Percentiles rank a stretch among this genome's conserved stretches.
Conservation (phyloP, 495 filamentous ascomycete species). For the Tuber magnatum region DNA sequence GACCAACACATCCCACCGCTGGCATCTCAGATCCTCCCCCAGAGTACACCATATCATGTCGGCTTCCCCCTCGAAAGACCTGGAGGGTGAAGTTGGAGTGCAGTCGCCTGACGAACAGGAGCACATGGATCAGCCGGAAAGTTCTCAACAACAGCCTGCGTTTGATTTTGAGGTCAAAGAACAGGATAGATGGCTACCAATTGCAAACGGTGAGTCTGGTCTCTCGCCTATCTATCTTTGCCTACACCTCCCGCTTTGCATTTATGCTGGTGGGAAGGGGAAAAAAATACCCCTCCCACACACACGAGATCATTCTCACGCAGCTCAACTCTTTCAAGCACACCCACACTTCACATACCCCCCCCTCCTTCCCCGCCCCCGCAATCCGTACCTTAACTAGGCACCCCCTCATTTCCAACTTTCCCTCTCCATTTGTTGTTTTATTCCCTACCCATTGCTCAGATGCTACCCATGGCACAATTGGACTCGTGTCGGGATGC, state of each 20-base stretch:
- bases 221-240: constrained; percentile 50
- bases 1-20: constrained; percentile 34
- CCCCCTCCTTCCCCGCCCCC: constrained; percentile 25
- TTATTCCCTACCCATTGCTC: constrained; percentile 39
- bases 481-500: constrained; percentile 42
- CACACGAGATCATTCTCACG: not conserved
- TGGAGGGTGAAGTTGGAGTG: constrained; percentile 82
- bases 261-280: constrained; percentile 33
- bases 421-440: constrained; percentile 34
- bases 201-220: constrained; percentile 92
- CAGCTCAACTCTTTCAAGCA: not conserved
- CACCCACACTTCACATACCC: constrained; percentile 12
- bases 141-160: constrained; percentile 56
- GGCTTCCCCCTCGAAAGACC: constrained; percentile 84
- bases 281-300: not conserved
- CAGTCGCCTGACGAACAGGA: constrained; percentile 84
- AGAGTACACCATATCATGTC: constrained; percentile 75
- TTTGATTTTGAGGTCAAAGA: constrained; percentile 99
- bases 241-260: constrained; percentile 40
- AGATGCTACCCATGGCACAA: constrained; percentile 43
- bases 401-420: not conserved
- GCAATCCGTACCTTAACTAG: constrained; percentile 28
- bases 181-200: constrained; percentile 98
- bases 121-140: constrained; percentile 61
- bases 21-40: constrained; percentile 22